Conservation (phyloP, 768 basidiomycete genomes). For the Rhizopogon salebrosus region DNA sequence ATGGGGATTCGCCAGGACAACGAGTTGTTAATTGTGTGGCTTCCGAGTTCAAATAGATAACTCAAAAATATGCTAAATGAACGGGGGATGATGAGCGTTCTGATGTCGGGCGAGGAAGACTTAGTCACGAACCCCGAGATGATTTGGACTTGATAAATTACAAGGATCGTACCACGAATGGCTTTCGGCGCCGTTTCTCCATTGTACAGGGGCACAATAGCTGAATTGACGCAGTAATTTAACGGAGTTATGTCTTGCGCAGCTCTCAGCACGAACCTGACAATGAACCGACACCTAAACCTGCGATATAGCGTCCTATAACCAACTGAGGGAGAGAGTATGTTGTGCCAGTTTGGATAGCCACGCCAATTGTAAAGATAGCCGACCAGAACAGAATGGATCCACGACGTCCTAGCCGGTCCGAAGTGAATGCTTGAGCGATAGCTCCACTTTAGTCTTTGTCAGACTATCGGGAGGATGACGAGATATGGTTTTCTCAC, state of each 20-base stretch:
- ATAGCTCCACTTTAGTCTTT: conserved; percentile 48
- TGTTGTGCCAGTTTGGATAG: conserved; percentile 63
- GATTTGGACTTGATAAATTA: conserved; percentile 75
- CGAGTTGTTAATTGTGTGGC: conserved; percentile 47
- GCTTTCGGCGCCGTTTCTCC: conserved; percentile 76
- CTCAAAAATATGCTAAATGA: conserved; percentile 59
- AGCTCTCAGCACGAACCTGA: conserved; percentile 41
- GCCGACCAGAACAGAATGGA: conserved; percentile 74
- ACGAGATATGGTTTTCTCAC: conserved; percentile 25
- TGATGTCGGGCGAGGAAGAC: not conserved
- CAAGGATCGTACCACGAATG: conserved; percentile 66
- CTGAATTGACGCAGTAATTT: conserved; percentile 19
- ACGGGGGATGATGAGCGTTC: not conserved
- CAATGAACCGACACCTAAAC: conserved; percentile 71
- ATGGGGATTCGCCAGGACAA: conserved; percentile 74
- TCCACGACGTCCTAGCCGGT: conserved; percentile 64
- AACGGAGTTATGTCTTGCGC: not conserved
- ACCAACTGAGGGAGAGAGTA: conserved; percentile 61
- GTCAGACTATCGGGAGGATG: conserved; percentile 3
- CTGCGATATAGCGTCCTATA: conserved; percentile 70
- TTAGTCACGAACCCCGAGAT: conserved; percentile 51
- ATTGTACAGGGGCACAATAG: conserved; percentile 65
- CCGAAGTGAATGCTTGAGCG: conserved; percentile 69
- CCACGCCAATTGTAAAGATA: conserved; percentile 66
- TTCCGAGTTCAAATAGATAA: conserved; percentile 66